Conservation (phyloP, 2,329 filamentous ascomycete species). For the Diaporthe citriasiana region DNA sequence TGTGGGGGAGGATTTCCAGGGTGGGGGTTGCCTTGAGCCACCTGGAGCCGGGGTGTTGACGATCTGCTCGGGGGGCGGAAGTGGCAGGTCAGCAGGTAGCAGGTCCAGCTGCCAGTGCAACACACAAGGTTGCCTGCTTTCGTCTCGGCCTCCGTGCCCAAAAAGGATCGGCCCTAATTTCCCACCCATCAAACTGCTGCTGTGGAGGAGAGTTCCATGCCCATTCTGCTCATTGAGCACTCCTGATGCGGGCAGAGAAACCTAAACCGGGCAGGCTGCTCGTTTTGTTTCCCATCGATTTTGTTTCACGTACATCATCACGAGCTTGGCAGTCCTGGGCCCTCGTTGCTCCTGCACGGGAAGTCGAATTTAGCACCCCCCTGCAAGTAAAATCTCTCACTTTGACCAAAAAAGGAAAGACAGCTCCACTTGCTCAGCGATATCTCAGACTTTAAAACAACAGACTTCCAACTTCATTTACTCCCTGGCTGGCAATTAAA, state of each 20-base stretch:
- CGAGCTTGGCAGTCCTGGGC: conserved; percentile 22
- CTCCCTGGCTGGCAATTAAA: no score
- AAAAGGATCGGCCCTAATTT: conserved; percentile 19
- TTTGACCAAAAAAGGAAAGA: no score
- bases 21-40: neutral
- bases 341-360: neutral
- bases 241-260: conserved; percentile 6
- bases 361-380: no score
- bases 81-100: no score
- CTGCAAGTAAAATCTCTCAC: no score
- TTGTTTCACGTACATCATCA: conserved; percentile 28
- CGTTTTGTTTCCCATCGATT: conserved; percentile 20
- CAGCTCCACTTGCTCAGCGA: no score
- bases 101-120: conserved; percentile 8
- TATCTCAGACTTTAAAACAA: no score
- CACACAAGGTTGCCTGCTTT: conserved; percentile 7
- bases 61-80: neutral
- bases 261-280: conserved; percentile 22
- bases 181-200: conserved; percentile 24
- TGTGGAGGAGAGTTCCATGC: conserved; percentile 9
- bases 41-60: neutral
- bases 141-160: conserved; percentile 19
- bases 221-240: conserved; percentile 10
- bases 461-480: no score
- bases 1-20: neutral